Conservation (phyloP, 306 rosid species). For the Medicago ruthenica region DNA sequence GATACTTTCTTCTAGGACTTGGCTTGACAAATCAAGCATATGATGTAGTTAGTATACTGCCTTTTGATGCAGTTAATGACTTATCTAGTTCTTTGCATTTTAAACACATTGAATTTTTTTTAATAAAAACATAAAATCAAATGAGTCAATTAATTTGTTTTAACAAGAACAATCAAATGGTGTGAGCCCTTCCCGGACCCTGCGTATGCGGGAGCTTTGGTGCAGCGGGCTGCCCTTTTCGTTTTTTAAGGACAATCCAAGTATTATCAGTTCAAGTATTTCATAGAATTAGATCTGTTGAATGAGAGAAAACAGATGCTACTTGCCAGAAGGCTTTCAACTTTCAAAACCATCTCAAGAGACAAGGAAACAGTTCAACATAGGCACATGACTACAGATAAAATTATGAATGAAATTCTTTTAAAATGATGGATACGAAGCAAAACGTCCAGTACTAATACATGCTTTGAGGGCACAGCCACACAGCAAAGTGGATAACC, state of each 20-base stretch:
- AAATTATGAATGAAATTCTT: not conserved
- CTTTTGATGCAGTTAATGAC: not conserved
- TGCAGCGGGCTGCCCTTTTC: too few relatives aligned
- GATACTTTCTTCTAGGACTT: too few relatives aligned
- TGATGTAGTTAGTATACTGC: not conserved
- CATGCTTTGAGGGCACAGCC: constrained; percentile 7
- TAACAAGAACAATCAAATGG: constrained; percentile 1
- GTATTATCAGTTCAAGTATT: not conserved
- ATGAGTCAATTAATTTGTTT: not conserved
- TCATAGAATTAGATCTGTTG: constrained; percentile 15
- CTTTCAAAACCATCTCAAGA: constrained; percentile 23
- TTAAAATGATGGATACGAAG: constrained; percentile 9
- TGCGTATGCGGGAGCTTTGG: too few relatives aligned
- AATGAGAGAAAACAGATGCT: not conserved
- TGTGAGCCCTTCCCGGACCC: too few relatives aligned
- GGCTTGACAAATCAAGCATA: too few relatives aligned
- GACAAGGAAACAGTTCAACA: constrained; percentile 10
- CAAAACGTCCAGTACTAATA: not conserved
- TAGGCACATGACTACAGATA: constrained; percentile 1
- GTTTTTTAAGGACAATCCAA: constrained; percentile 26
- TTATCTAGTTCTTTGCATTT: not conserved
- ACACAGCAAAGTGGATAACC: not conserved
- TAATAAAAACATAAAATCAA: not conserved
- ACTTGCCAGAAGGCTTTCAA: constrained; percentile 16
- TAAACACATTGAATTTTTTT: not conserved